These are phyloP conservation scores for Aspergillus sp. DNA, from an alignment of 2,329 filamentous ascomycete species.

Conservation along the genomic window DNA sequence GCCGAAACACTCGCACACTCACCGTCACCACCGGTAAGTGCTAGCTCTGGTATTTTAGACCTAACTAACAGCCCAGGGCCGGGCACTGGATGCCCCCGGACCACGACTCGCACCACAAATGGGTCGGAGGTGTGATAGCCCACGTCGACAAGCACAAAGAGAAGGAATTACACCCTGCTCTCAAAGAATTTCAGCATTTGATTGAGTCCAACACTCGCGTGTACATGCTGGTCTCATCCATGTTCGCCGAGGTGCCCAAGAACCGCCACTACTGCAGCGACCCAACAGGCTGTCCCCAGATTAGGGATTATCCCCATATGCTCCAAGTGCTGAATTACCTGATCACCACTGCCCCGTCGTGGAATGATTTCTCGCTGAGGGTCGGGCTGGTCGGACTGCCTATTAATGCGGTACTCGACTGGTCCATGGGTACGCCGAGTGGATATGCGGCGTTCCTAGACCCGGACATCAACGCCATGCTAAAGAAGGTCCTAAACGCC, in stretches of 20 bases:
- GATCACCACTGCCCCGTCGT: conserved; percentile 30
- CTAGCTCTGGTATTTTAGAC: too few relatives aligned
- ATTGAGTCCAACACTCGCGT: conserved; percentile 65
- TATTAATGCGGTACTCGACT: conserved; percentile 59
- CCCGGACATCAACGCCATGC: conserved; percentile 51
- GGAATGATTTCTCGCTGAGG: conserved; percentile 30
- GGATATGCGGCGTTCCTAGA: conserved; percentile 58
- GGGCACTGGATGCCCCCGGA: conserved; percentile 66
- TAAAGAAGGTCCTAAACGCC: conserved; percentile 53
- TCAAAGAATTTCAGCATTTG: conserved; percentile 64
- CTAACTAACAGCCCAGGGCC: conserved; percentile 34
- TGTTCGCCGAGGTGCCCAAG: conserved; percentile 67
- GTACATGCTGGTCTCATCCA: conserved; percentile 65
- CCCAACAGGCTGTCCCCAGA: conserved; percentile 61
- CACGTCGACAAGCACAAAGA: conserved; percentile 52
- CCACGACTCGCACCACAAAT: conserved; percentile 62
- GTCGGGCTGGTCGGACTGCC: conserved; percentile 55
- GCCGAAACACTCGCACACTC: background rate
- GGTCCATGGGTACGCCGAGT: conserved; percentile 57
- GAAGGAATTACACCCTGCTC: conserved; percentile 57
- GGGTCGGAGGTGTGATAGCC: conserved; percentile 58
- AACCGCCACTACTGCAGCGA: conserved; percentile 62
- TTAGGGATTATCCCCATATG: conserved; percentile 68
- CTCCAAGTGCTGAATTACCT: conserved; percentile 63
- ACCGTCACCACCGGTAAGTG: conserved; percentile 1